These are phyloP conservation scores for Pythium angustatum DNA, from an alignment of 352 stramenopile species.

Conservation along the genomic window DNA sequence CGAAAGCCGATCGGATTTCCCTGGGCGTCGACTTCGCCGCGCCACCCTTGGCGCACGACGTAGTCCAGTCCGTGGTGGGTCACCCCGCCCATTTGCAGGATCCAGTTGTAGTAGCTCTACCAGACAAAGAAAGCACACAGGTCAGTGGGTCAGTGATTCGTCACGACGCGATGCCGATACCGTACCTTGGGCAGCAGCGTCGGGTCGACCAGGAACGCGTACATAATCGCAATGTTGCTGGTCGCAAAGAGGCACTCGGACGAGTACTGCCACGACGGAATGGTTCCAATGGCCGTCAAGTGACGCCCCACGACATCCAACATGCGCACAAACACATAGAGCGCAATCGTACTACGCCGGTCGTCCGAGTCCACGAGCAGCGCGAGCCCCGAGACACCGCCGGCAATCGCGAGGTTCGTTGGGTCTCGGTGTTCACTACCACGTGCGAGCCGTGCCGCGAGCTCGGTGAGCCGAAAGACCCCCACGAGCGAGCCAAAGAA, in stretches of 20 bases:
- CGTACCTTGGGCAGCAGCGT: constrained; percentile 69
- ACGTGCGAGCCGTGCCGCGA: constrained; percentile 46
- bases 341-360: constrained; percentile 66
- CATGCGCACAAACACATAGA: constrained; percentile 89
- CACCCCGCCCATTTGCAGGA: constrained; percentile 68
- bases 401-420: constrained; percentile 67
- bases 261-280: constrained; percentile 65
- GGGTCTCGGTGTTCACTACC: constrained; percentile 50
- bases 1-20: constrained; percentile 57
- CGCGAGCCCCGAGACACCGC: constrained; percentile 60
- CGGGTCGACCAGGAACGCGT: constrained; percentile 71
- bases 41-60: constrained; percentile 59
- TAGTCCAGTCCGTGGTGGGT: constrained; percentile 77
- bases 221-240: constrained; percentile 83
- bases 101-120: constrained; percentile 86
- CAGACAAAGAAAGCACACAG: too few relatives aligned
- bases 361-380: constrained; percentile 70
- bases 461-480: constrained; percentile 64
- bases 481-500: constrained; percentile 81
- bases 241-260: constrained; percentile 72
- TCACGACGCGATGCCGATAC: too few relatives aligned
- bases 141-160: too few relatives aligned
- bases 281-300: constrained; percentile 47
- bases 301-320: constrained; percentile 79
- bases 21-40: constrained; percentile 42